Evolutionary conservation across 495 filamentous ascomycete genomes (phyloP).

Genomic region (Talaromyces nanjingensis): DNA sequence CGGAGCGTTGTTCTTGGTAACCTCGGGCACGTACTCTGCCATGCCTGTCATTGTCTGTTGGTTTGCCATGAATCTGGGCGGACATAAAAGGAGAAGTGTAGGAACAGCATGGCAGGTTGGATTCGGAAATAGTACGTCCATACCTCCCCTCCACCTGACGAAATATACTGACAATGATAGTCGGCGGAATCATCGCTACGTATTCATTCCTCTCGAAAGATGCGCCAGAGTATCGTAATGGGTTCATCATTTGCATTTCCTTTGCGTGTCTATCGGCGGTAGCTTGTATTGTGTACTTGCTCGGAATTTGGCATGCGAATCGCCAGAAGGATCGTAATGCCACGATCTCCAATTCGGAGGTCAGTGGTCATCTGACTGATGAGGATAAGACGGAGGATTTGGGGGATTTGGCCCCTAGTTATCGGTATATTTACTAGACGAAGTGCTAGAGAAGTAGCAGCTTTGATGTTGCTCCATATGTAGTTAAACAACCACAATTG

Average conservation of each 20-base stretch:
- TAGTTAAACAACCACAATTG: neutral
- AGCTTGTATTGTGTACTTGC: conserved; percentile 53
- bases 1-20: conserved; percentile 66
- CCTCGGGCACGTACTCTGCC: conserved; percentile 50
- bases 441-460: too few relatives aligned
- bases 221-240: conserved; percentile 60
- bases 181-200: conserved; percentile 82
- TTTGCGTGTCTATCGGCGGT: conserved; percentile 63
- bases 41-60: conserved; percentile 87
- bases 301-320: conserved; percentile 59
- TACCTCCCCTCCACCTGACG: neutral
- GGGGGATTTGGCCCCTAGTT: conserved; percentile 36
- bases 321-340: conserved; percentile 41
- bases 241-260: conserved; percentile 71
- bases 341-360: conserved; percentile 14
- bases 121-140: conserved; percentile 69
- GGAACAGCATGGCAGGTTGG: conserved; percentile 86
- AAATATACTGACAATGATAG: conserved; percentile 10
- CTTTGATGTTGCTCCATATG: too few relatives aligned
- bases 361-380: conserved; percentile 7
- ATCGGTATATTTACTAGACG: conserved; percentile 30
- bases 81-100: conserved; percentile 76
- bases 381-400: conserved; percentile 29
- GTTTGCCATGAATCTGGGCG: conserved; percentile 89
- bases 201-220: conserved; percentile 73